phyloP scores from a whole-genome alignment of 441 rosid species.

The Rhodomyrtus psidioides region DNA sequence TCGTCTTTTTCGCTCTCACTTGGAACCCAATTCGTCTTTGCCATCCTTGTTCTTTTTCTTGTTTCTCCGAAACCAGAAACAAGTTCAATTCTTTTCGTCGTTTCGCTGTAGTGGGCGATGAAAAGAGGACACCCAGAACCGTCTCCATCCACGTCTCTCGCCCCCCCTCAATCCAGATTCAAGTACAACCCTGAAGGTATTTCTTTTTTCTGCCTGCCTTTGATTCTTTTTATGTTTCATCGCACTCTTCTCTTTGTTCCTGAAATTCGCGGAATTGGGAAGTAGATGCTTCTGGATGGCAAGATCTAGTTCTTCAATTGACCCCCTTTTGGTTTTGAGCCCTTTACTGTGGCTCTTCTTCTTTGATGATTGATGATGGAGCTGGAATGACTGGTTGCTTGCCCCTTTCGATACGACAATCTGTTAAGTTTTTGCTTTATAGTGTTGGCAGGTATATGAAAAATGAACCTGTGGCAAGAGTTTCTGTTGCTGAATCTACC shows the following conservation, averaged over 20 bases:
- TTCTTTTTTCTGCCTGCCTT: neutral
- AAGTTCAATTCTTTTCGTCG: neutral
- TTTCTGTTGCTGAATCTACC: neutral
- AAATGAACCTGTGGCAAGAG: neutral
- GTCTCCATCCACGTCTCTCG: slow-evolving; percentile 50
- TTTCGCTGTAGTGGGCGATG: slow-evolving; percentile 26
- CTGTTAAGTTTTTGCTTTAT: neutral
- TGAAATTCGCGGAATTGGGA: neutral
- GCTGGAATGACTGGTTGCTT: neutral
- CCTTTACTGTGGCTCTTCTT: neutral
- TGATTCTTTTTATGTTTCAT: neutral
- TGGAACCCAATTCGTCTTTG: neutral
- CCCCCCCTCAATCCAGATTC: slow-evolving; percentile 64
- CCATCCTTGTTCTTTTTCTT: neutral
- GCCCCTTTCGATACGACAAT: neutral
- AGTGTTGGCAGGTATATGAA: neutral
- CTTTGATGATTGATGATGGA: neutral
- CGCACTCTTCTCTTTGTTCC: neutral
- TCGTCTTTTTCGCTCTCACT: neutral
- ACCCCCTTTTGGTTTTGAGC: neutral
- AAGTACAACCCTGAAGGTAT: slow-evolving; percentile 70
- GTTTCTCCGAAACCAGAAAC: neutral
- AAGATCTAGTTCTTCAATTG: neutral
- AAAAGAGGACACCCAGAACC: slow-evolving; percentile 65
- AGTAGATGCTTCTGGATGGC: neutral